Evolutionary conservation across 768 basidiomycete species (phyloP), one percentile per base, ranked within the genome.

Genomic region (Suillus luteus): DNA sequence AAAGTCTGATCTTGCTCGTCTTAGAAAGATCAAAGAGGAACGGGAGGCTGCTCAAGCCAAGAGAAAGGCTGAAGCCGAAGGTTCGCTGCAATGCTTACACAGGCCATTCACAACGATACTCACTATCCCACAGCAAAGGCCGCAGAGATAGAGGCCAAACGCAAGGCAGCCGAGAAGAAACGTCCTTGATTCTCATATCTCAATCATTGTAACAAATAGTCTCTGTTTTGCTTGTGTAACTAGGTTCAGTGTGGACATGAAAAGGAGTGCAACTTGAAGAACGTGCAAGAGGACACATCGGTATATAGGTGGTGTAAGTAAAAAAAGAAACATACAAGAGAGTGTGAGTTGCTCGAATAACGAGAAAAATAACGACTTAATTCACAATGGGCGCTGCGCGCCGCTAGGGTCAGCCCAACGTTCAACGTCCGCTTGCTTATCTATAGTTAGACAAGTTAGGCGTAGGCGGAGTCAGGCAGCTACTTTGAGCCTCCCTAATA

Each of bases 41-140:
- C 89, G 96, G 58, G 95, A 95, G 66, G 90, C 87, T 48, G 95
- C 95, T 1, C 88, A 88, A 55, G 92, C 91, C 2, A 92, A 90
- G 82, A 82, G 95, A 62, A 87, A 93, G 78, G 95, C 95, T 0
- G 96, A 96, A 72, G 82, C 87, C 5, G 93, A 94, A 69, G 92
- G 95, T 94, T 60, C 40, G 82, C 71, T 54, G 7, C 44, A 17
- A 44, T 19, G 22, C 41, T 33, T 2, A 61, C 54, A 33, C 17
- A 48, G 35, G 9, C 2, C n/a, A 43, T 54, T 10, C 37, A 31
- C 15, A 12, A 31, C 55, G 7, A 8, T 24, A 67, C 33, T 68
- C 63, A 37, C 22, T 62, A 37, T 43, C 9, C 24, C 61, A 33
- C 62, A 91, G 90, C 88, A 62, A 91, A 89, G 75, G 81, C 82